Evolutionary conservation across 129 eudicot species (phyloP).

Genomic region (Heracleum sosnowskyi): DNA sequence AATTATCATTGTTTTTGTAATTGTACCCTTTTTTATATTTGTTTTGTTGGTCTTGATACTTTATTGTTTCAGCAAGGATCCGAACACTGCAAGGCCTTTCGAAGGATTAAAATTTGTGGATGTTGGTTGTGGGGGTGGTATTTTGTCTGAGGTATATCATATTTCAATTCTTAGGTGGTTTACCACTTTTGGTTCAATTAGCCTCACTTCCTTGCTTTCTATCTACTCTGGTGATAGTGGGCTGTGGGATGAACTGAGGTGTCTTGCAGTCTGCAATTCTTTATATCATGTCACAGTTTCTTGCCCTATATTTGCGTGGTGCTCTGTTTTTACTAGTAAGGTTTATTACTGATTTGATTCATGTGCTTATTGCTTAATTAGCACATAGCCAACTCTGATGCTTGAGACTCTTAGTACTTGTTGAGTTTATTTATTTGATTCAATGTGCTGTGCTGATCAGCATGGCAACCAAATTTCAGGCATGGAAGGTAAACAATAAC

Average conservation of each 20-base stretch:
- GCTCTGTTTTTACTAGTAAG: too few species aligned
- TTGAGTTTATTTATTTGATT: too few species aligned
- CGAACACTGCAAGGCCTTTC: slow-evolving; percentile 66
- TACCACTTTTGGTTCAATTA: not conserved
- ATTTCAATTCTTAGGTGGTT: slow-evolving; percentile 1
- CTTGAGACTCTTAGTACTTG: too few species aligned
- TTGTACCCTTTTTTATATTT: not conserved
- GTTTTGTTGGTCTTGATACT: not conserved
- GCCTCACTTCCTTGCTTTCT: not conserved
- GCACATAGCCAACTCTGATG: too few species aligned
- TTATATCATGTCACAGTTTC: not conserved
- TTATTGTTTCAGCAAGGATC: slow-evolving; percentile 69
- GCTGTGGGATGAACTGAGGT: not conserved
- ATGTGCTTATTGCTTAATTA: too few species aligned
- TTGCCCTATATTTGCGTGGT: not conserved
- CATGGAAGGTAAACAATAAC: too few species aligned
- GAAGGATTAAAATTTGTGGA: slow-evolving; percentile 88
- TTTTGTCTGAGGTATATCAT: slow-evolving; percentile 73
- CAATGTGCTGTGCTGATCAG: too few species aligned
- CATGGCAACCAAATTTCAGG: too few species aligned
- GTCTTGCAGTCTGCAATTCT: not conserved
- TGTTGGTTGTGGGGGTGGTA: slow-evolving; percentile 99
- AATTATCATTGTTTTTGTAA: not conserved
- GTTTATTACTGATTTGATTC: too few species aligned
- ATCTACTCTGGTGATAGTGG: not conserved